phyloP scores from a whole-genome alignment of 2,329 filamentous ascomycete species.

The Curvularia lunata region DNA sequence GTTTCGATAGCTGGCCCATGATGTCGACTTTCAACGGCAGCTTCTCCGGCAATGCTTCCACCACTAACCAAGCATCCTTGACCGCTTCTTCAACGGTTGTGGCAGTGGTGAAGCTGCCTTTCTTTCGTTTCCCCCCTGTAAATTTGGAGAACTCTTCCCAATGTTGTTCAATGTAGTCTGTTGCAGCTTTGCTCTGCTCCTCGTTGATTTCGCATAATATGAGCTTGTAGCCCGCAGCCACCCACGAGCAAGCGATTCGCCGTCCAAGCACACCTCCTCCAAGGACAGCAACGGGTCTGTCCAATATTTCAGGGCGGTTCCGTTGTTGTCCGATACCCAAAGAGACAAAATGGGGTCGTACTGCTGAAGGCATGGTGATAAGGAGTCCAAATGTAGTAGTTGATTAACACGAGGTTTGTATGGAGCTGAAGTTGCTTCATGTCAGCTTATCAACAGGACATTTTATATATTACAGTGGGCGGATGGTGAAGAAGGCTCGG shows the following conservation, averaged over 20 bases:
- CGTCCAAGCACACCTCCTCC: constrained; percentile 22
- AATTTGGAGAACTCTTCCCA: constrained; percentile 7
- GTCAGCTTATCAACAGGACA: background rate
- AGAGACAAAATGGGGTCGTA: background rate
- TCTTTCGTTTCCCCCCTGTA: background rate
- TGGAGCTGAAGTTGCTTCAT: background rate
- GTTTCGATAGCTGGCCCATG: constrained; percentile 56
- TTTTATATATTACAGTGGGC: background rate
- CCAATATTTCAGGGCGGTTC: constrained; percentile 12
- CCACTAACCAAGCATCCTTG: constrained; percentile 59
- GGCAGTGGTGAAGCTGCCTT: constrained; percentile 21
- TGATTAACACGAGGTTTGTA: background rate
- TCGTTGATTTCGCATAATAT: constrained; percentile 17
- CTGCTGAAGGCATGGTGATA: background rate
- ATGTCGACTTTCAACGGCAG: constrained; percentile 57
- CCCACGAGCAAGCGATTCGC: constrained; percentile 20
- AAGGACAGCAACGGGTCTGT: constrained; percentile 16
- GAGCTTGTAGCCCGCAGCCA: constrained; percentile 17
- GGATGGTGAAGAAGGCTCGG: background rate
- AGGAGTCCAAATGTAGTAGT: background rate
- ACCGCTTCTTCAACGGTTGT: constrained; percentile 52
- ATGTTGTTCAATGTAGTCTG: constrained; percentile 17
- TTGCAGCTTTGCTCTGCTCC: constrained; percentile 16
- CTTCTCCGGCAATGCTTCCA: constrained; percentile 61
- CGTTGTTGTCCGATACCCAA: background rate